Base-by-base conservation (phyloP, 2,329 filamentous ascomycete genomes). In the Apiospora kogelbergensis region DNA sequence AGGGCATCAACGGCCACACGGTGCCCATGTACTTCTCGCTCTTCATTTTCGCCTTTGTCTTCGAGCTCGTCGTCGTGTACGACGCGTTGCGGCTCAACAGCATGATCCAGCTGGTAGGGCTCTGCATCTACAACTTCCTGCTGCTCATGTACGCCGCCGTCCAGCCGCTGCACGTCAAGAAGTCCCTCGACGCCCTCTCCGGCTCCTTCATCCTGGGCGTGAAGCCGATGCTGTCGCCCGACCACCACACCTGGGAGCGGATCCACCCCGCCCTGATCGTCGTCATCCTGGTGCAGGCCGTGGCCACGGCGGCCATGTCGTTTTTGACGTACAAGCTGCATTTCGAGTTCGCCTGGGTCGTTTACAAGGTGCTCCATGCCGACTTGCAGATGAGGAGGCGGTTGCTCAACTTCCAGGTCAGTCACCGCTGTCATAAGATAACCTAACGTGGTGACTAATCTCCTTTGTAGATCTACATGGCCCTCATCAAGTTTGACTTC, bases 291-390 rank as follows among this genome's bases (percentile, higher is more conserved):
- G 22, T 65, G 13, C 63, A 65, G 40, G 63, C 26, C 22, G 22
- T 44, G 3, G 63, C 63, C 6, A 30, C 63, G 15, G 5, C 20
- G 13, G 40, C 42, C 2, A 40, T 65, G 40, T 13, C 22, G 9
- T 65, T 65, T 11, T 40, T 65, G 7, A n/a, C 40, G 40, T 65
- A 65, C 40, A 65, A 65, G 63, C 63, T 65, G 63, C 63, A 65
- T 13, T 65, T 44, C n/a, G 63, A 65, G 40, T 65, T 65, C 10
- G 63, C 63, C 40, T 65, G 63, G 63, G 63, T 65, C 40, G 63
- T 65, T 13, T 65, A 65, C 63, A 65, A 65, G 40, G 63, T 65
- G 7, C 22, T 65, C 13, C 40, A 65, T 20, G 63, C 63, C 63
- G 63, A 65, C 63, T 11, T 65, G 40, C 30, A 22, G 3, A 65